Conservation (phyloP, 139 green algal genomes). For the Tetraselmis chui region DNA sequence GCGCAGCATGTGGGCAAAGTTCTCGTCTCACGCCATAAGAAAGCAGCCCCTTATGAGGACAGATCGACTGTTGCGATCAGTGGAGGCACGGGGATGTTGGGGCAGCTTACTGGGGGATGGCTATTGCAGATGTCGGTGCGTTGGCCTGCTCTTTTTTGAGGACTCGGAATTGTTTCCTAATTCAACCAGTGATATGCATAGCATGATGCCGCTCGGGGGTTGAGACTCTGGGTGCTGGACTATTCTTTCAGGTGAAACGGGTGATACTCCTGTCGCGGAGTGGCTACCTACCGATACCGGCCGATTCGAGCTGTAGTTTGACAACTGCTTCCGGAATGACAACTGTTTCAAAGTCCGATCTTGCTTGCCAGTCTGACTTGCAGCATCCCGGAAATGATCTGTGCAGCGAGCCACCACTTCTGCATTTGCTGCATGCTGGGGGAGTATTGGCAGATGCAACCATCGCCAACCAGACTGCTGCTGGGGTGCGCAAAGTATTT, state of each 20-base stretch:
- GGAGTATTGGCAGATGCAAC: constrained; percentile 54
- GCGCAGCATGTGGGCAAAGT: constrained; percentile 60
- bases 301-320: too few species aligned
- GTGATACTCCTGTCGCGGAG: not conserved
- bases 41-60: not conserved
- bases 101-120: not conserved
- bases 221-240: too few species aligned
- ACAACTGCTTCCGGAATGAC: not conserved
- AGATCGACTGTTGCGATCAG: not conserved
- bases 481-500: constrained; percentile 26
- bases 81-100: not conserved
- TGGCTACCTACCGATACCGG: too few species aligned
- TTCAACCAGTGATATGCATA: too few species aligned
- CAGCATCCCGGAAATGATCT: not conserved
- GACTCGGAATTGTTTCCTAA: too few species aligned
- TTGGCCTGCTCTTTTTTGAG: too few species aligned
- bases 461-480: constrained; percentile 35
- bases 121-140: not conserved
- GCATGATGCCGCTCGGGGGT: too few species aligned
- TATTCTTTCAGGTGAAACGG: not conserved
- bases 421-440: constrained; percentile 44
- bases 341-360: not conserved
- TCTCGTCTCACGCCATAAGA: constrained; percentile 11
- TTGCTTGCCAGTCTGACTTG: not conserved
- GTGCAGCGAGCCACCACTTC: not conserved